These are phyloP conservation scores for Cladobotryum mycophilum DNA, from an alignment of 2,329 filamentous ascomycete species.

Conservation along the genomic window DNA sequence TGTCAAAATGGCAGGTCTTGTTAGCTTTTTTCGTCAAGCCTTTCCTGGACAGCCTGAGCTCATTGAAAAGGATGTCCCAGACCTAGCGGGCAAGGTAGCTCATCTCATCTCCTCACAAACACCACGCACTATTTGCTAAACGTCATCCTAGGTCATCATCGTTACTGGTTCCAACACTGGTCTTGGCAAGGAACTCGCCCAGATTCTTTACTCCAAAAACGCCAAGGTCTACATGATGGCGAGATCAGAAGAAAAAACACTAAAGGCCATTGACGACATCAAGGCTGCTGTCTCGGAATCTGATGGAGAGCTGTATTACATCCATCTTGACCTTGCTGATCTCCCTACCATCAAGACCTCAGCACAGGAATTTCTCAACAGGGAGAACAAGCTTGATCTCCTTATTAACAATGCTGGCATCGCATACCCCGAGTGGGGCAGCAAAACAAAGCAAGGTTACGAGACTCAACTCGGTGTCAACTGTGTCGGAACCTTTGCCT, in stretches of 20 bases:
- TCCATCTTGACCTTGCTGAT: conserved; percentile 37
- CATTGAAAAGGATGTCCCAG: conserved; percentile 58
- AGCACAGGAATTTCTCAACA: conserved; percentile 17
- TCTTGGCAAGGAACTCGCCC: conserved; percentile 45
- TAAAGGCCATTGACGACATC: conserved; percentile 38
- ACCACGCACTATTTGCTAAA: neutral
- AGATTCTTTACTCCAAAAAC: conserved; percentile 47
- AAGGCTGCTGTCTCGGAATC: conserved; percentile 26
- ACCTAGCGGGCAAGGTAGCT: conserved; percentile 37
- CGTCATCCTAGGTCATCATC: conserved; percentile 37
- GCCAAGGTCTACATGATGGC: conserved; percentile 49
- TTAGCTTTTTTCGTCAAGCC: conserved; percentile 10
- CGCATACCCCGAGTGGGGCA: conserved; percentile 29
- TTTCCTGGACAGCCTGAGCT: conserved; percentile 10
- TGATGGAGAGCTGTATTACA: conserved; percentile 32
- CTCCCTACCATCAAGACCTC: conserved; percentile 24
- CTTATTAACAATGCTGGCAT: conserved; percentile 40
- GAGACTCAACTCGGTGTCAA: conserved; percentile 39
- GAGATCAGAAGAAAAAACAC: conserved; percentile 37
- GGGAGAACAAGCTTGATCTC: conserved; percentile 26
- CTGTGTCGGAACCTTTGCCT: conserved; percentile 32
- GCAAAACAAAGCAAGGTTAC: conserved; percentile 14
- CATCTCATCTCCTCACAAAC: neutral
- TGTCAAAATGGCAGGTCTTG: conserved; percentile 5
- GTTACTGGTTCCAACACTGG: conserved; percentile 38